Conservation (phyloP, 306 rosid species). For the Cucurbita argyrosperma region DNA sequence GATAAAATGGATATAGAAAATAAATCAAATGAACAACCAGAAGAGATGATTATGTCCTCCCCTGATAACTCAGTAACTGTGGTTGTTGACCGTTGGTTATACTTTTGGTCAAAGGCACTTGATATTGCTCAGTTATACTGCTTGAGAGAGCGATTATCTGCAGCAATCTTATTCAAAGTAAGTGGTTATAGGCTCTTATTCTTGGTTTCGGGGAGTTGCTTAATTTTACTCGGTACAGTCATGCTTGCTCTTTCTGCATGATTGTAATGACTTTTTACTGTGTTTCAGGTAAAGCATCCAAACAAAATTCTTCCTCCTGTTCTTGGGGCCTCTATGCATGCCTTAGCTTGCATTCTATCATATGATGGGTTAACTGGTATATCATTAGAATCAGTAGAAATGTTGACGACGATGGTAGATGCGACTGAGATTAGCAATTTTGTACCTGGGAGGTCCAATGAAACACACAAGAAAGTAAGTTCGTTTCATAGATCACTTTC, state of each 20-base stretch:
- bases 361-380: conserved; percentile 50
- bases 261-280: conserved; percentile 5
- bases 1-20: conserved; percentile 43
- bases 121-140: conserved; percentile 87
- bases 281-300: conserved; percentile 53
- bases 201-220: not conserved
- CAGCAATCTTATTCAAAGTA: conserved; percentile 63
- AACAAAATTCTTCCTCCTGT: conserved; percentile 46
- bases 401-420: conserved; percentile 22
- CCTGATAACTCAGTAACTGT: conserved; percentile 57
- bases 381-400: conserved; percentile 21
- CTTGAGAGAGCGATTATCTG: conserved; percentile 75
- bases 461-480: conserved; percentile 13
- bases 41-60: conserved; percentile 55
- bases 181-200: not conserved
- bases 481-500: conserved; percentile 11
- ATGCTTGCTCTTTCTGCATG: not conserved
- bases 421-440: conserved; percentile 15
- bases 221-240: not conserved
- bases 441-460: not conserved
- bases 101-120: conserved; percentile 55
- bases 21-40: conserved; percentile 19
- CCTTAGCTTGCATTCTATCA: conserved; percentile 47
- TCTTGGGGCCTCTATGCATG: conserved; percentile 38
- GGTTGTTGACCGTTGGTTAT: conserved; percentile 74